Evolutionary conservation across 768 basidiomycete genomes (phyloP).

Genomic region (Boletus pseudopeckii): DNA sequence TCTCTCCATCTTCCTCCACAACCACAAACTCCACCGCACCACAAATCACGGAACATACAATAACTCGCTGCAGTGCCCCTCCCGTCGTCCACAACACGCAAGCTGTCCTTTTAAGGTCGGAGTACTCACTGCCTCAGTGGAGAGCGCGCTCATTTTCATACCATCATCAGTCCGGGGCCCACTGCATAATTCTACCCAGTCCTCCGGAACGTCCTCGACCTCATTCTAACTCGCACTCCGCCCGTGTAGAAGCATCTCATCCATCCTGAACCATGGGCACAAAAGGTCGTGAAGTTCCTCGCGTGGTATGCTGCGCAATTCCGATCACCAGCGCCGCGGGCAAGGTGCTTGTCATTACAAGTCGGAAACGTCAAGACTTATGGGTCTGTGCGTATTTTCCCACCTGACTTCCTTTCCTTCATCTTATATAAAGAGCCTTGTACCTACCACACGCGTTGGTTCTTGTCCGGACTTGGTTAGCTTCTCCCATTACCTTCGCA

Average conservation of each 20-base stretch:
- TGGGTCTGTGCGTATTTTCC: conserved; percentile 80
- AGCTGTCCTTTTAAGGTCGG: conserved; percentile 10
- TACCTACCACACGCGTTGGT: conserved; percentile 1
- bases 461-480: background rate
- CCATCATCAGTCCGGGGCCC: conserved; percentile 1
- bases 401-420: conserved; percentile 5
- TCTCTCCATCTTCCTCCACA: conserved; percentile 10
- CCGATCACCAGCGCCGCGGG: conserved; percentile 71
- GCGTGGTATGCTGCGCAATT: conserved; percentile 89
- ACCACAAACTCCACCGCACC: background rate
- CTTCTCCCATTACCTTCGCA: background rate
- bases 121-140: background rate
- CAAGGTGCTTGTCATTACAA: conserved; percentile 81
- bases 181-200: background rate
- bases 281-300: conserved; percentile 77
- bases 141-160: conserved; percentile 7
- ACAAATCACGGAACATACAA: conserved; percentile 1
- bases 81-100: conserved; percentile 3
- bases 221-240: background rate
- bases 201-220: background rate
- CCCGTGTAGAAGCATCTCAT: conserved; percentile 1
- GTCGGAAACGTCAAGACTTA: conserved; percentile 71
- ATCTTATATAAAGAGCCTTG: background rate
- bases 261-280: conserved; percentile 39
- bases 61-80: conserved; percentile 12